phyloP scores from a whole-genome alignment of 768 basidiomycete species.

The Gloeostereum incarnatum region DNA sequence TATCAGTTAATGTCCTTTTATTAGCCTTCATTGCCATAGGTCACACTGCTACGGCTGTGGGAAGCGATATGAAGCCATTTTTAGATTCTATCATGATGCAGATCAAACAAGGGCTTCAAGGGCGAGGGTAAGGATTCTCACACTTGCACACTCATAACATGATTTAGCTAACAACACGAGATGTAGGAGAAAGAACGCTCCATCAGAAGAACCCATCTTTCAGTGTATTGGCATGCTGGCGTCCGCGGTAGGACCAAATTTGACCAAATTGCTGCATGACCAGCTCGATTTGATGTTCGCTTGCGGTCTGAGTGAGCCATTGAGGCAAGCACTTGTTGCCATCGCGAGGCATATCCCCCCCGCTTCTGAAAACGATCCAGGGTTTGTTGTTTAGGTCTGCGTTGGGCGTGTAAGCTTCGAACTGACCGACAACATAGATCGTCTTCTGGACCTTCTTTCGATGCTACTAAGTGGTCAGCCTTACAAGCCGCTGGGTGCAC shows the following conservation, averaged over 20 bases:
- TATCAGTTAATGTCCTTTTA: constrained; percentile 8
- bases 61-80: constrained; percentile 93
- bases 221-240: constrained; percentile 97
- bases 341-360: constrained; percentile 85
- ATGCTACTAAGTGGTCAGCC: constrained; percentile 72
- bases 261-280: constrained; percentile 93
- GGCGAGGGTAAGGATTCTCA: constrained; percentile 54
- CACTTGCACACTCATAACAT: neutral
- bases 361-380: constrained; percentile 87
- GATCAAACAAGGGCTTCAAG: constrained; percentile 83
- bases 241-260: constrained; percentile 87
- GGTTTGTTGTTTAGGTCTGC: constrained; percentile 28
- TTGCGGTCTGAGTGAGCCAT: constrained; percentile 84
- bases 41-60: constrained; percentile 85
- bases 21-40: constrained; percentile 94
- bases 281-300: constrained; percentile 95
- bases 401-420: neutral
- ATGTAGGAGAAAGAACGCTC: constrained; percentile 75
- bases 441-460: constrained; percentile 81
- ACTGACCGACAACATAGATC: constrained; percentile 41
- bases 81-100: constrained; percentile 85
- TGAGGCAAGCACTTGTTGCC: constrained; percentile 74
- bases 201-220: constrained; percentile 91
- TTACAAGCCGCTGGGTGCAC: constrained; percentile 86
- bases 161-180: too few relatives aligned